Evolutionary conservation across 148 eudicot genomes (phyloP).

Genomic region (Silene latifolia): DNA sequence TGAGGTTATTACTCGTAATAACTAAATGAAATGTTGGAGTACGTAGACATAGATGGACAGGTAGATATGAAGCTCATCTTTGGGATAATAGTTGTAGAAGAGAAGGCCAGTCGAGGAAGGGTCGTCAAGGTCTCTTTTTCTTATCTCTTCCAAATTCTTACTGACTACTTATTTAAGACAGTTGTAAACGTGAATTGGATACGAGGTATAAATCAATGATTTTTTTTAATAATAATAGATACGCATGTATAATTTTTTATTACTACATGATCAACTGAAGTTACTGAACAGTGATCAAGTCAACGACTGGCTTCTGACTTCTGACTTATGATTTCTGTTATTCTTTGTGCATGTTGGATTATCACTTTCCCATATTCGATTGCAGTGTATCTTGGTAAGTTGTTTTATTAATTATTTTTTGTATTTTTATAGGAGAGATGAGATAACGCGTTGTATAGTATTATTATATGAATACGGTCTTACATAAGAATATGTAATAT

Average conservation of each 20-base stretch:
- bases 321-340: not conserved
- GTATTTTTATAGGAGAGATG: not conserved
- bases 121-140: slow-evolving; percentile 70
- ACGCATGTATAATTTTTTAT: not conserved
- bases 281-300: not conserved
- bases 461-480: too few species aligned
- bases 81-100: slow-evolving; percentile 97
- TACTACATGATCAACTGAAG: not conserved
- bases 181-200: too few species aligned
- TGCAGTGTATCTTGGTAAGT: slow-evolving; percentile 84
- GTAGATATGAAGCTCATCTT: slow-evolving; percentile 87
- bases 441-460: too few species aligned
- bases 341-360: slow-evolving; percentile 19
- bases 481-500: too few species aligned
- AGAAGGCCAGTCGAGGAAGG: slow-evolving; percentile 95
- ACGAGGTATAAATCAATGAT: too few species aligned
- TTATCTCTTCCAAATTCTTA: not conserved
- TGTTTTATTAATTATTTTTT: not conserved
- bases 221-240: too few species aligned
- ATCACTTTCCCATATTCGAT: not conserved
- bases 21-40: not conserved
- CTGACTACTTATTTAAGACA: too few species aligned
- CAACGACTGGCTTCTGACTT: slow-evolving; percentile 15
- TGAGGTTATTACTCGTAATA: not conserved
- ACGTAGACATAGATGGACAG: slow-evolving; percentile 85